Conservation (phyloP, 805 yeast species). For the Candida golubevii region DNA sequence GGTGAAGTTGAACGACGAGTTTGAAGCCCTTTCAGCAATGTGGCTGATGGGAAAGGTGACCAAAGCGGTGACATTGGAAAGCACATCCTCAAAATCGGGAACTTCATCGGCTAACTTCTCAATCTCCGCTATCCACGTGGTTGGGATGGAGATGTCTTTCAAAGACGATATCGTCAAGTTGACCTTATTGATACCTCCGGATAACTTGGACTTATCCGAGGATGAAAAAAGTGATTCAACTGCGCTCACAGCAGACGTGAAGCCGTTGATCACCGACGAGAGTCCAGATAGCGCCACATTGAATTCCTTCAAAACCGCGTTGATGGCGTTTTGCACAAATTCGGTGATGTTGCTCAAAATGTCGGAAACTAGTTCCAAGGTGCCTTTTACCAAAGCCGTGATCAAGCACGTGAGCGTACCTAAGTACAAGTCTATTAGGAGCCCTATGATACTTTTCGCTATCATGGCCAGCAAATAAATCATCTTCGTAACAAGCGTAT, state of each 20-base stretch:
- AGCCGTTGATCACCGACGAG: constrained; percentile 51
- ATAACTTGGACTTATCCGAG: constrained; percentile 26
- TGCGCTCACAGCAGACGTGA: constrained; percentile 43
- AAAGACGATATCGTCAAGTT: constrained; percentile 20
- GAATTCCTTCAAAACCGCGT: constrained; percentile 58
- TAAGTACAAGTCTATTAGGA: constrained; percentile 51
- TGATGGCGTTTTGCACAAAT: constrained; percentile 52
- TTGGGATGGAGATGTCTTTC: constrained; percentile 56
- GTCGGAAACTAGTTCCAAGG: constrained; percentile 46
- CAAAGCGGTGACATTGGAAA: constrained; percentile 50
- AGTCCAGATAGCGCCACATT: constrained; percentile 64
- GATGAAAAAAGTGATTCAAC: constrained; percentile 49
- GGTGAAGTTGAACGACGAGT: constrained; percentile 5
- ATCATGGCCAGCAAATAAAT: constrained; percentile 50
- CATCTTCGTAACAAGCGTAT: constrained; percentile 52
- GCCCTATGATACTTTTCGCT: constrained; percentile 9
- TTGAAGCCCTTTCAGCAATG: constrained; percentile 1
- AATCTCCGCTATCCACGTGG: constrained; percentile 55
- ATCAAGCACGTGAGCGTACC: constrained; percentile 88
- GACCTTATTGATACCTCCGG: constrained; percentile 52
- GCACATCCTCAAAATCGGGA: constrained; percentile 64
- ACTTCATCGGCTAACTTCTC: constrained; percentile 46
- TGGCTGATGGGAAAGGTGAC: constrained; percentile 29
- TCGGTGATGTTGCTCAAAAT: constrained; percentile 69
- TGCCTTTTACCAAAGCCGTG: constrained; percentile 68